phyloP scores from a whole-genome alignment of 2,329 filamentous ascomycete species.

The Beauveria medogensis region DNA sequence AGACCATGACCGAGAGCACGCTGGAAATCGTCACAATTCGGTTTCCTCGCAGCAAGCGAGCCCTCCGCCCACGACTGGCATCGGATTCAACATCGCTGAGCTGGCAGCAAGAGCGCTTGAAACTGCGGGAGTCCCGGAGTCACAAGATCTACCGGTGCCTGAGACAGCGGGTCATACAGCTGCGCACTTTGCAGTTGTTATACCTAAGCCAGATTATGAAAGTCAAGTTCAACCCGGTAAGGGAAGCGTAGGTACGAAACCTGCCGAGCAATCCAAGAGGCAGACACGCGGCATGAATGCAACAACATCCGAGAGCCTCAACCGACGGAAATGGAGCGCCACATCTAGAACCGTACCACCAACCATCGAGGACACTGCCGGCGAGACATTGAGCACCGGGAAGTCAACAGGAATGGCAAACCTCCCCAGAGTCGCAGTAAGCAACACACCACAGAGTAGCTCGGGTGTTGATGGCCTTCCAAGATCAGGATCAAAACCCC shows the following conservation, averaged over 20 bases:
- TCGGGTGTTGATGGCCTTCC: no score
- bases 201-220: background rate
- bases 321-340: background rate
- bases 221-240: background rate
- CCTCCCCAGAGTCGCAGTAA: no score
- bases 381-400: background rate
- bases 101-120: background rate
- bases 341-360: background rate
- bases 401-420: background rate
- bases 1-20: background rate
- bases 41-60: background rate
- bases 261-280: background rate
- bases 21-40: background rate
- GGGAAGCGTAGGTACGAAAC: background rate
- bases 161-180: background rate
- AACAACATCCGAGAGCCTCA: background rate
- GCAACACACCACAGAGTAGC: no score
- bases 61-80: background rate
- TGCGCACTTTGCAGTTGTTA: background rate
- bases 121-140: background rate
- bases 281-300: background rate
- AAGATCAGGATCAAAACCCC: no score
- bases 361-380: background rate
- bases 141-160: no score
- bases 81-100: background rate